A percentile compares a stretch with the other conserved stretches of the same genome.
Evolutionary conservation across 768 basidiomycete genomes (phyloP).

Genomic region (Hortiboletus campestris): DNA sequence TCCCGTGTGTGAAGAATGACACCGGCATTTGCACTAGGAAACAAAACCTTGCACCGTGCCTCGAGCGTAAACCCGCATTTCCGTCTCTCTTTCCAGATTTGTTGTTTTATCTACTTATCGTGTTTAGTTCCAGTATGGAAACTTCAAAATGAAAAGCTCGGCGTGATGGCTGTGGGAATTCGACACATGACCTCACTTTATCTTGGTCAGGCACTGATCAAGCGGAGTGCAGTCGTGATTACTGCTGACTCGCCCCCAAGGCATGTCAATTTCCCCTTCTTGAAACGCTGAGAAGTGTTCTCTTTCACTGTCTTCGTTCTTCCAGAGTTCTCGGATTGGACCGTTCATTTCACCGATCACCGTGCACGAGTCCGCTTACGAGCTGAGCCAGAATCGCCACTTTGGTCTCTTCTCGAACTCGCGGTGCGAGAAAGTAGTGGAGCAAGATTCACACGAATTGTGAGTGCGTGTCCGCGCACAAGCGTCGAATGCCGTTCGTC

Average conservation of each 20-base stretch:
- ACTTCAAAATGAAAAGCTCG: slow-evolving; percentile 27
- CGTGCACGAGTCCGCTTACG: slow-evolving; percentile 16
- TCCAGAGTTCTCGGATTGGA: slow-evolving; percentile 24
- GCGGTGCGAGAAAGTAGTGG: slow-evolving; percentile 1
- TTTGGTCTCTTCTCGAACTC: slow-evolving; percentile 9
- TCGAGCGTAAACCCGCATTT: slow-evolving; percentile 6
- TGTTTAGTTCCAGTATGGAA: slow-evolving; percentile 10
- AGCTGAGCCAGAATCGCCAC: slow-evolving; percentile 17
- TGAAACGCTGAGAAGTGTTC: slow-evolving; percentile 7
- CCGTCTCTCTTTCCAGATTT: slow-evolving; percentile 3
- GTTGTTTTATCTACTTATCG: slow-evolving; percentile 19
- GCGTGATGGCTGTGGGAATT: slow-evolving; percentile 21
- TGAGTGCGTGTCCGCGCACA: neutral
- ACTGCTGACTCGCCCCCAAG: slow-evolving; percentile 26
- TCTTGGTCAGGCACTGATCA: slow-evolving; percentile 29
- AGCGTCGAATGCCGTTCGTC: neutral
- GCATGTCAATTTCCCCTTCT: slow-evolving; percentile 23
- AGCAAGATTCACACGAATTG: slow-evolving; percentile 6
- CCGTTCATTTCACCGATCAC: slow-evolving; percentile 26
- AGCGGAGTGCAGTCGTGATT: slow-evolving; percentile 22
- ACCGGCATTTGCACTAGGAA: neutral
- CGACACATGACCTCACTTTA: slow-evolving; percentile 22
- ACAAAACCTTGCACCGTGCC: neutral
- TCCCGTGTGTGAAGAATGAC: slow-evolving; percentile 2
- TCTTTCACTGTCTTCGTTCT: slow-evolving; percentile 19